Conservation (phyloP, 768 basidiomycete genomes). For the Gloeostereum incarnatum region DNA sequence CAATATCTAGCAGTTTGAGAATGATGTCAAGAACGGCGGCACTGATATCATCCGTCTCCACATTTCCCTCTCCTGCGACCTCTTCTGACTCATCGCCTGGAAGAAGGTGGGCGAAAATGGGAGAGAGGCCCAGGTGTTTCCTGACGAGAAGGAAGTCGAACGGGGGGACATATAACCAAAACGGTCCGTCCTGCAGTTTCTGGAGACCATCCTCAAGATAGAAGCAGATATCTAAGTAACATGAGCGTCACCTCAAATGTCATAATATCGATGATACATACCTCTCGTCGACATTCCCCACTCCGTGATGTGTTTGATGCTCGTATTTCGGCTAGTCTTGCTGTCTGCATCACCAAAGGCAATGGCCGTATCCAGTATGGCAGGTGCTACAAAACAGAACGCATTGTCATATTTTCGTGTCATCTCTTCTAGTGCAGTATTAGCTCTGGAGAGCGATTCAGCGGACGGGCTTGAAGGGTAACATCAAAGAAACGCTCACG, state of each 20-base stretch:
- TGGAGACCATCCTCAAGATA: neutral
- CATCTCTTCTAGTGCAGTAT: conserved; percentile 20
- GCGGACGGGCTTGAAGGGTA: neutral
- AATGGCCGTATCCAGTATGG: conserved; percentile 12
- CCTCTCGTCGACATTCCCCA: conserved; percentile 1
- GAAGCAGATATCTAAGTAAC: neutral
- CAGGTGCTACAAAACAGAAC: conserved; percentile 21
- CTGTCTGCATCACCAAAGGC: neutral
- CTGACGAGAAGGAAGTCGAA: neutral
- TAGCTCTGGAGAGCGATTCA: conserved; percentile 17
- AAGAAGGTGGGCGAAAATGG: neutral
- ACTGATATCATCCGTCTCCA: neutral
- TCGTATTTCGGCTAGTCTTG: neutral
- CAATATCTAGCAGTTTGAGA: neutral
- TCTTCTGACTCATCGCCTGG: no score
- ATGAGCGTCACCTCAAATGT: neutral
- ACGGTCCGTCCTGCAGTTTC: neutral
- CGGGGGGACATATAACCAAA: neutral
- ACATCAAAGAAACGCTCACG: conserved; percentile 11
- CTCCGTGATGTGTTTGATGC: neutral
- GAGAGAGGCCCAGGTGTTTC: neutral
- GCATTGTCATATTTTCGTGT: conserved; percentile 16
- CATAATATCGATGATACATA: neutral
- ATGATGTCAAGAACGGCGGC: neutral
- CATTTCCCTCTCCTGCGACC: neutral